Base-by-base conservation (phyloP, 2,329 filamentous ascomycete genomes). In the Gyromitra esculenta region DNA sequence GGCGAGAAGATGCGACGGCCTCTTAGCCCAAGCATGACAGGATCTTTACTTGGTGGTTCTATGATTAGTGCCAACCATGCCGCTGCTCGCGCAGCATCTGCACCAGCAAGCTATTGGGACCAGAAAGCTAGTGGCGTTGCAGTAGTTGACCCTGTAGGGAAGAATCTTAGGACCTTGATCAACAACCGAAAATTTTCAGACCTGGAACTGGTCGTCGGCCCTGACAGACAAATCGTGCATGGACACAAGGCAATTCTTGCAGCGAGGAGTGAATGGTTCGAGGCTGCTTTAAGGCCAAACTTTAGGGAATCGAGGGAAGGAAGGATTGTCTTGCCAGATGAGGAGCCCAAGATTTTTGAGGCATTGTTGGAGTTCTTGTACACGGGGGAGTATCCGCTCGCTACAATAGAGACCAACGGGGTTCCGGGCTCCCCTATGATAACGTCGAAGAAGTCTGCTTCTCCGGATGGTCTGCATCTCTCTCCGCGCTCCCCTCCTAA, bases 181-280 rank as follows among this genome's bases (percentile, higher is more conserved):
- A 79, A 79, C 43, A 79, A 60, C 50, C 67, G 59, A 18, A 77
- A 77, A 21, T 79, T 78, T 63, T 79, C 78, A 15, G 78, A 79
- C 60, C 52, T 79, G 11, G 76, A 79, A 45, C 63, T 79, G 48
- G 57, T 79, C 31, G 78, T 79, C n/a, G 78, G 78, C 9, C 77
- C 75, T 15, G 68, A 79, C 13, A 70, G 69, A 52, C 76, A 79
- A 56, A 64, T 78, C 15, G 59, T 79, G 52, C 72, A 79, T 69
- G 78, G 78, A 7, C 78, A 79, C 78, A 79, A 79, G 64, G 77
- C 77, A 31, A 79, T 79, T 41, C 77, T 79, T 72, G 78, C 78
- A 13, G 76, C 78, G 59, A 75, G 78, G 60, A 79, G 78, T 37
- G 76, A 79, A 48, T 79, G 78, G 78, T 79, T 79, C 43, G 78